Conservation (phyloP, 192 early-diverging fungal species). For the Haplosporangium gracile region DNA sequence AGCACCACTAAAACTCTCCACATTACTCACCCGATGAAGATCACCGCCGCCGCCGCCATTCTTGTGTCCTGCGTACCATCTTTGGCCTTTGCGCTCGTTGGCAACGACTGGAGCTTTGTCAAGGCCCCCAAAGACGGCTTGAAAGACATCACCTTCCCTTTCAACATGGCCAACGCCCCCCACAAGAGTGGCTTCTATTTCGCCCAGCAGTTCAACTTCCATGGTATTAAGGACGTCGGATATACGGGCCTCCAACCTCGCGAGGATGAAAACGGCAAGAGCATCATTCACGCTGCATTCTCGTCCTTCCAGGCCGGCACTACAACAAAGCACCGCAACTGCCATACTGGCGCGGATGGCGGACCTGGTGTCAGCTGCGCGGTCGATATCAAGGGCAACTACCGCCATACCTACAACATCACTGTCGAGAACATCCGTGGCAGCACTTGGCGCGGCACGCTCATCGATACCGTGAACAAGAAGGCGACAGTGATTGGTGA, state of each 20-base stretch:
- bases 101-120: slow-evolving; percentile 12
- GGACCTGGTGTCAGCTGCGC: slow-evolving; percentile 28
- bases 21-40: neutral
- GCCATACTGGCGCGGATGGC: slow-evolving; percentile 6
- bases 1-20: no score
- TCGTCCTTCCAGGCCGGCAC: slow-evolving; percentile 24
- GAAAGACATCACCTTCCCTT: slow-evolving; percentile 35
- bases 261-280: slow-evolving; percentile 13
- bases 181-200: slow-evolving; percentile 37
- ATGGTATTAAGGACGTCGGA: neutral
- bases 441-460: slow-evolving; percentile 30
- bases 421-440: slow-evolving; percentile 3
- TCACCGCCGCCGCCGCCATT: slow-evolving; percentile 1
- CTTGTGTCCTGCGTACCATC: slow-evolving; percentile 20
- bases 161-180: slow-evolving; percentile 37
- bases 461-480: slow-evolving; percentile 16
- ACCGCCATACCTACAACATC: slow-evolving; percentile 20
- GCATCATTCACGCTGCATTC: slow-evolving; percentile 24
- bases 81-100: slow-evolving; percentile 22
- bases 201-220: slow-evolving; percentile 33
- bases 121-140: slow-evolving; percentile 10
- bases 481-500: slow-evolving; percentile 5
- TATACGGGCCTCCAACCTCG: slow-evolving; percentile 32
- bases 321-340: slow-evolving; percentile 19
- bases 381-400: slow-evolving; percentile 20